phyloP scores from a whole-genome alignment of 352 stramenopile species.

The Phytophthora sansomeana region DNA sequence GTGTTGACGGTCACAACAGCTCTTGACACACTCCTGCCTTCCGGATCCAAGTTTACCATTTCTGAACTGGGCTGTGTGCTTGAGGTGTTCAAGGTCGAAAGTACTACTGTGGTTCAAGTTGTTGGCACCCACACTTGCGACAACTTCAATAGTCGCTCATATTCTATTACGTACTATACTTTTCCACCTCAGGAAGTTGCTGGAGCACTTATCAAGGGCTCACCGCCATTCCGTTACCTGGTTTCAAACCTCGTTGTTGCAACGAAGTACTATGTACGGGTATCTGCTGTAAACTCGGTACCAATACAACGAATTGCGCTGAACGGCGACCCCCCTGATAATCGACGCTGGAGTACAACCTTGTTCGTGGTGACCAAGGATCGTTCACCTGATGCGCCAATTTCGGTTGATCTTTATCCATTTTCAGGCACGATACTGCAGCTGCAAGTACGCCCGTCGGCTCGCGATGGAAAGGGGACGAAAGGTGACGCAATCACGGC shows the following conservation, averaged over 20 bases:
- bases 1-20: conserved; percentile 43
- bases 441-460: conserved; percentile 78
- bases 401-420: conserved; percentile 64
- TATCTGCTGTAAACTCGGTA: conserved; percentile 93
- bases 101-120: conserved; percentile 30
- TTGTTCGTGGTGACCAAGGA: conserved; percentile 83
- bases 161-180: conserved; percentile 69
- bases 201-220: conserved; percentile 70
- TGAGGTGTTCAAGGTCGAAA: conserved; percentile 31
- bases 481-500: conserved; percentile 54
- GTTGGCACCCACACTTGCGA: conserved; percentile 40
- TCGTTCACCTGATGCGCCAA: conserved; percentile 81
- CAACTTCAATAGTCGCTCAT: conserved; percentile 59
- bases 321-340: conserved; percentile 80
- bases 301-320: conserved; percentile 87
- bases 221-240: conserved; percentile 83
- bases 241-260: conserved; percentile 72
- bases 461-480: conserved; percentile 66
- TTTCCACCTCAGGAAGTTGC: conserved; percentile 58
- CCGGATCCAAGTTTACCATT: conserved; percentile 57
- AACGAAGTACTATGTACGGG: conserved; percentile 92
- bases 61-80: conserved; percentile 60
- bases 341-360: conserved; percentile 92
- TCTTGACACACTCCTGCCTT: conserved; percentile 10
- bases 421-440: conserved; percentile 72